Evolutionary conservation across 495 filamentous ascomycete species (phyloP).

Genomic region (Neurospora cerealis): DNA sequence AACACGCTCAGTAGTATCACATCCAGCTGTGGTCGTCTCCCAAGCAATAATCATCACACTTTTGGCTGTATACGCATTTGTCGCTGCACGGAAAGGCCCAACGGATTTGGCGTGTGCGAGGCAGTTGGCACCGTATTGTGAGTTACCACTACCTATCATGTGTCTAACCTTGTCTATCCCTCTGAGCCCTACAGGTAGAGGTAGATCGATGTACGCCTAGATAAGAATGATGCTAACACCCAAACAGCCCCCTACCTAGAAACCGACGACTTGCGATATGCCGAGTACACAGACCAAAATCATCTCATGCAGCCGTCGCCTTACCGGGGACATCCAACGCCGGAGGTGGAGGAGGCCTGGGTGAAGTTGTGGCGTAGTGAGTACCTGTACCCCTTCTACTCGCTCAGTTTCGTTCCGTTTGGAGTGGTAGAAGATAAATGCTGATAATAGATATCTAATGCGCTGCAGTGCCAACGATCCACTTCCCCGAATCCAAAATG

Average conservation of each 20-base stretch:
- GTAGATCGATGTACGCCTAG: too few species aligned
- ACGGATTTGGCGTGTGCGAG: neutral
- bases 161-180: too few species aligned
- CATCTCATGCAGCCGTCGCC: neutral
- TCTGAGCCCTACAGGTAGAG: too few species aligned
- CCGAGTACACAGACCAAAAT: neutral
- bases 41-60: neutral
- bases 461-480: constrained; percentile 1
- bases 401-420: too few species aligned
- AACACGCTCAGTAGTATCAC: neutral
- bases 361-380: neutral
- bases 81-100: neutral
- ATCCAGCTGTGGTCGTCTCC: neutral
- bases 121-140: neutral
- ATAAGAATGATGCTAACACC: neutral
- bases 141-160: too few species aligned
- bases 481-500: neutral
- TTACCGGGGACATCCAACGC: neutral
- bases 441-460: too few species aligned
- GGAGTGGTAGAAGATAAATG: too few species aligned
- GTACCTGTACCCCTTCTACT: too few species aligned
- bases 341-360: neutral
- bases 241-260: neutral
- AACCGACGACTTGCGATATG: neutral
- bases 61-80: neutral